Conservation (phyloP, 2,329 filamentous ascomycete species). For the Myriangium duriaei region DNA sequence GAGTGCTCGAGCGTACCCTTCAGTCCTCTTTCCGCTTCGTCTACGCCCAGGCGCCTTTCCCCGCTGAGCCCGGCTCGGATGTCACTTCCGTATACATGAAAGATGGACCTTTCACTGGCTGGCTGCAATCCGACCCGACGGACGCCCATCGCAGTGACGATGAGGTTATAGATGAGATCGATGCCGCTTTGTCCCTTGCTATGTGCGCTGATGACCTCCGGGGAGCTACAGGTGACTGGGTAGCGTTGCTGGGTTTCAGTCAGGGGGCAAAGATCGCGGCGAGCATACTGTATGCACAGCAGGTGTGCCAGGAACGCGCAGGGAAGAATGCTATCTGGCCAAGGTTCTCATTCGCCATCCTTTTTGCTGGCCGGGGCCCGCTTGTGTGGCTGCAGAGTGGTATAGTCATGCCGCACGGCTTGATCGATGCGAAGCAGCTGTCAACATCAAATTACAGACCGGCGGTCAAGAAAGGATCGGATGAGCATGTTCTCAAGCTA, state of each 20-base stretch:
- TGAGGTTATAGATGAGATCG: slow-evolving; percentile 33
- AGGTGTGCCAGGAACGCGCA: neutral
- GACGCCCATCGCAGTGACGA: slow-evolving; percentile 44
- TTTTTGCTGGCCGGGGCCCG: neutral
- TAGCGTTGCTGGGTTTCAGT: slow-evolving; percentile 52
- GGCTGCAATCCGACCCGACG: slow-evolving; percentile 48
- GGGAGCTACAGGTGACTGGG: slow-evolving; percentile 45
- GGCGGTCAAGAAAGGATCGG: too few relatives aligned
- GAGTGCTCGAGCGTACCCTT: slow-evolving; percentile 22
- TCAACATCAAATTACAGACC: too few relatives aligned
- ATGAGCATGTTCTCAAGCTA: slow-evolving; percentile 31
- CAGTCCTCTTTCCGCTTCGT: slow-evolving; percentile 24
- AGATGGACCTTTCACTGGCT: slow-evolving; percentile 51
- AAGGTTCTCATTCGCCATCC: neutral
- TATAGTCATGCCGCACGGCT: too few relatives aligned
- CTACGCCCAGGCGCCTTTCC: slow-evolving; percentile 25
- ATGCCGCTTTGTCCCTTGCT: slow-evolving; percentile 31
- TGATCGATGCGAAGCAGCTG: too few relatives aligned
- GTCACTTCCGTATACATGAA: slow-evolving; percentile 53
- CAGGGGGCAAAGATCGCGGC: slow-evolving; percentile 52
- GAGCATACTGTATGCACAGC: slow-evolving; percentile 41
- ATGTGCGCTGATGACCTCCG: slow-evolving; percentile 32
- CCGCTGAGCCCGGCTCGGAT: slow-evolving; percentile 47
- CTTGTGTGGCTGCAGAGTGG: neutral
- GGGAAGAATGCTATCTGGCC: too few relatives aligned